phyloP scores from a whole-genome alignment of 768 basidiomycete genomes.

The Suillus subalutaceus region DNA sequence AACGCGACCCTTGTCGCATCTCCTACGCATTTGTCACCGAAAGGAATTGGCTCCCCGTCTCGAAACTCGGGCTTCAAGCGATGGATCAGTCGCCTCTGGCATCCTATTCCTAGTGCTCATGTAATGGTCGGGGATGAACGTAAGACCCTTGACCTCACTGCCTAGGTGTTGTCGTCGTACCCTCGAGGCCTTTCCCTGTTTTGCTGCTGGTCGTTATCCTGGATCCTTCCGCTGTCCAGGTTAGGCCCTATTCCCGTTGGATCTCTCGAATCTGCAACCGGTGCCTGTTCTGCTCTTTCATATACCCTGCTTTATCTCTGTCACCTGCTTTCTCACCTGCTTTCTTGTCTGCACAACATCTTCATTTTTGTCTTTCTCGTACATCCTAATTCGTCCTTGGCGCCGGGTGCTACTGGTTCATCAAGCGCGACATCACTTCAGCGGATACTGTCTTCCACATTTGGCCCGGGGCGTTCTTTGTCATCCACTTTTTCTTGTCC shows the following conservation, averaged over 20 bases:
- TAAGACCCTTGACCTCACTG: conserved; percentile 11
- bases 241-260: background rate
- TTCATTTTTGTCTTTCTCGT: background rate
- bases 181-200: background rate
- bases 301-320: conserved; percentile 2
- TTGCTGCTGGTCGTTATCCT: background rate
- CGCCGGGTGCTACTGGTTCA: background rate
- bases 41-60: conserved; percentile 1
- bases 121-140: conserved; percentile 9
- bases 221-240: background rate
- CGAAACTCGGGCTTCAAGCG: conserved; percentile 7
- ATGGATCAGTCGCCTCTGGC: conserved; percentile 12
- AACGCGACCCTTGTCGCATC: conserved; percentile 11
- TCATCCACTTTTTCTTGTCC: background rate
- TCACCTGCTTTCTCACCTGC: background rate
- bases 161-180: background rate
- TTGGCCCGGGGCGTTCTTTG: background rate
- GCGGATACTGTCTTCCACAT: conserved; percentile 3
- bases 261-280: background rate
- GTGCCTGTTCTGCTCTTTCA: background rate
- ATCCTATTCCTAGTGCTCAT: conserved; percentile 10
- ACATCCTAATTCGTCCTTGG: background rate
- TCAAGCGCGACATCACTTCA: conserved; percentile 1
- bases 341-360: background rate
- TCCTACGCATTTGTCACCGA: conserved; percentile 1